A percentile compares a stretch with the other conserved stretches of the same genome.
phyloP scores from a whole-genome alignment of 2,329 filamentous ascomycete species.

The Ciborinia camelliae region DNA sequence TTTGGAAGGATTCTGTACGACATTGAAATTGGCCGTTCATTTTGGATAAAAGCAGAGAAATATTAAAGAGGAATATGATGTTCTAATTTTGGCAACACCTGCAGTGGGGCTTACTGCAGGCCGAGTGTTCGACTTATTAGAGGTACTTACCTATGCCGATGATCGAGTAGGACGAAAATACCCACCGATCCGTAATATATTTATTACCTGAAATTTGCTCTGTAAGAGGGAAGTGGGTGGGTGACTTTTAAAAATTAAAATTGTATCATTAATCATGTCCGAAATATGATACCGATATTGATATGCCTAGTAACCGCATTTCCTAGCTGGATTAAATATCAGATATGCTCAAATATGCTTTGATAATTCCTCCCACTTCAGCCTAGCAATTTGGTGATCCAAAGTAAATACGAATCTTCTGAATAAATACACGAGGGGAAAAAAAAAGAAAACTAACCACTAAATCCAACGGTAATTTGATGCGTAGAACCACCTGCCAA shows the following conservation, averaged over 20 bases:
- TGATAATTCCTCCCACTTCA: too few relatives aligned
- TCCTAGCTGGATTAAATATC: not conserved
- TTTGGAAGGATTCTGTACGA: too few relatives aligned
- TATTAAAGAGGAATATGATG: not conserved
- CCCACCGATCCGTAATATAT: too few relatives aligned
- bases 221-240: too few relatives aligned
- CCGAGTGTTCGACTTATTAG: too few relatives aligned
- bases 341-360: not conserved
- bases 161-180: not conserved
- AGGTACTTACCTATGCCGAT: too few relatives aligned
- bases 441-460: not conserved
- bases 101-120: not conserved
- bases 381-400: too few relatives aligned
- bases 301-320: not conserved
- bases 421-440: not conserved
- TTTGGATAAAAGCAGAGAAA: not conserved
- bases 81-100: not conserved
- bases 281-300: not conserved
- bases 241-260: not conserved
- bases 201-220: not conserved
- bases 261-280: not conserved
- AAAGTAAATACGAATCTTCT: not conserved
- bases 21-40: not conserved
- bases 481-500: conserved; percentile 4
- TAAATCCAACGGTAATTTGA: conserved; percentile 1